A percentile compares a stretch with the other conserved stretches of the same genome.
phyloP scores from a whole-genome alignment of 768 basidiomycete species.

The Termitomyces sp. region DNA sequence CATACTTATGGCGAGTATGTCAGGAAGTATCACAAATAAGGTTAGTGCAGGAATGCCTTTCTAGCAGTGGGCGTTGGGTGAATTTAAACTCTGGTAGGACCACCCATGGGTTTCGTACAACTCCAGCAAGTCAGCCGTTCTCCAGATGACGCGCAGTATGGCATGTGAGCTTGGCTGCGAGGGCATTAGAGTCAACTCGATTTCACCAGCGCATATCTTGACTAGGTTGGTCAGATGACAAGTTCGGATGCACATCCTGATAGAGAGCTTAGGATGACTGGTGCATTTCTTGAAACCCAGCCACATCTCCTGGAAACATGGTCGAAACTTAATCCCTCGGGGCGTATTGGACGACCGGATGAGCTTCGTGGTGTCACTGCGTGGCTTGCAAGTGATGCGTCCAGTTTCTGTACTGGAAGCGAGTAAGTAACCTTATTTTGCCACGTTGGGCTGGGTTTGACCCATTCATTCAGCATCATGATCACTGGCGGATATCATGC shows the following conservation, averaged over 20 bases:
- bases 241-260: neutral
- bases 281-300: conserved; percentile 62
- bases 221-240: conserved; percentile 44
- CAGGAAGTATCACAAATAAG: conserved; percentile 65
- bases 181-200: conserved; percentile 68
- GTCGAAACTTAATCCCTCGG: conserved; percentile 67
- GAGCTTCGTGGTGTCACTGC: neutral
- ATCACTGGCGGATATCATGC: neutral
- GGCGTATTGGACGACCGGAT: conserved; percentile 58
- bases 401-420: neutral
- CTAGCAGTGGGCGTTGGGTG: neutral
- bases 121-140: conserved; percentile 71
- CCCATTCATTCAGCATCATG: neutral
- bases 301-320: conserved; percentile 64
- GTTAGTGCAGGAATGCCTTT: neutral
- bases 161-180: conserved; percentile 72
- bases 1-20: conserved; percentile 50
- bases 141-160: conserved; percentile 82
- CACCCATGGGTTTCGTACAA: conserved; percentile 79
- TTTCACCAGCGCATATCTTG: conserved; percentile 77
- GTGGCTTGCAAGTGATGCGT: conserved; percentile 73
- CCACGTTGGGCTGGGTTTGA: neutral
- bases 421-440: neutral
- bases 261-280: conserved; percentile 59
- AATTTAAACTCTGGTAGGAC: conserved; percentile 27